Conservation (phyloP, 495 filamentous ascomycete species). For the Margaritispora aquatica region DNA sequence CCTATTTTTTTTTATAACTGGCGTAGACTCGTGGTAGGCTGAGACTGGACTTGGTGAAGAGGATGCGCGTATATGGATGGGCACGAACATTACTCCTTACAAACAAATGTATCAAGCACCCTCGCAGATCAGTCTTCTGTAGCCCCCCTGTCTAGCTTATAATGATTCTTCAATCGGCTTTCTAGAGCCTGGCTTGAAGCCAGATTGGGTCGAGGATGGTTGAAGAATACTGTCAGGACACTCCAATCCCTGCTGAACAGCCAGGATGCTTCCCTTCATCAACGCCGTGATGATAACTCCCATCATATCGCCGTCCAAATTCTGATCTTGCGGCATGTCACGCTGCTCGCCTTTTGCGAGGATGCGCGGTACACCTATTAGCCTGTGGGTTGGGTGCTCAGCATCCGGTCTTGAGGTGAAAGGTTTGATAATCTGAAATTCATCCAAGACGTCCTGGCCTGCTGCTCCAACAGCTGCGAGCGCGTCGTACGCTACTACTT, state of each 20-base stretch:
- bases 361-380: conserved; percentile 4
- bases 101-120: too few relatives aligned
- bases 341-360: not conserved
- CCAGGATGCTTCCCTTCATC: conserved; percentile 5
- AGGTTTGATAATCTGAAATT: conserved; percentile 8
- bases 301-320: conserved; percentile 6
- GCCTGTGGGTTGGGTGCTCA: conserved; percentile 6
- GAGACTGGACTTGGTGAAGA: too few relatives aligned
- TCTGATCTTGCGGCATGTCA: conserved; percentile 1
- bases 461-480: conserved; percentile 19
- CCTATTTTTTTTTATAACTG: too few relatives aligned
- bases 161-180: too few relatives aligned
- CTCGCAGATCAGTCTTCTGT: too few relatives aligned
- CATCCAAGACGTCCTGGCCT: conserved; percentile 15
- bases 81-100: too few relatives aligned
- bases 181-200: too few relatives aligned
- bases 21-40: too few relatives aligned
- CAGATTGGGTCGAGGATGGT: too few relatives aligned
- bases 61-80: too few relatives aligned
- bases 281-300: conserved; percentile 8
- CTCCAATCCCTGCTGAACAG: conserved; percentile 1
- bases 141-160: too few relatives aligned
- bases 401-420: conserved; percentile 1
- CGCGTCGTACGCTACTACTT: conserved; percentile 20
- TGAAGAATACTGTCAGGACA: too few relatives aligned